phyloP scores from a whole-genome alignment of 805 yeast genomes.

The Starmerella stigmatis region DNA sequence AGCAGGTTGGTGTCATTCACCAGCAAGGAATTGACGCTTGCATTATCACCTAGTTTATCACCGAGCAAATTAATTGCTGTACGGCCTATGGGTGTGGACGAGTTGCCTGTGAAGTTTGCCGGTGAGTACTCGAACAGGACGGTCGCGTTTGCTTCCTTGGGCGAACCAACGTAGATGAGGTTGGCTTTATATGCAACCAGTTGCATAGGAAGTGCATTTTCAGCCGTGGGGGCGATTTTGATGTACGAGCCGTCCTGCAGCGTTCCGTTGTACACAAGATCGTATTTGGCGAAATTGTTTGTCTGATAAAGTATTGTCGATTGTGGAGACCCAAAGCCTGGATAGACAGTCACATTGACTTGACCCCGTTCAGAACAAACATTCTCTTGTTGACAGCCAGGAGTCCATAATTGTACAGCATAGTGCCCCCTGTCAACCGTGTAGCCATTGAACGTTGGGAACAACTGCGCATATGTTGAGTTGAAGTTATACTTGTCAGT shows the following conservation, averaged over 20 bases:
- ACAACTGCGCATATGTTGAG: conserved; percentile 40
- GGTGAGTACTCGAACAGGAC: conserved; percentile 65
- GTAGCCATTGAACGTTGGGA: conserved; percentile 44
- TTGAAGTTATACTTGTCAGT: conserved; percentile 28
- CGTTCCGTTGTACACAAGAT: conserved; percentile 61
- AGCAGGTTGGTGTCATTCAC: conserved; percentile 30
- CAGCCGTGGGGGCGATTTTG: conserved; percentile 19
- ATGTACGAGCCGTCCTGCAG: conserved; percentile 40
- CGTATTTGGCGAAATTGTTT: conserved; percentile 71
- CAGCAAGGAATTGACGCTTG: conserved; percentile 33
- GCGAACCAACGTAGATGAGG: conserved; percentile 33
- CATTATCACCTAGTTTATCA: conserved; percentile 32
- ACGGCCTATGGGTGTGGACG: conserved; percentile 36
- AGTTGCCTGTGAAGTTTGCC: conserved; percentile 45
- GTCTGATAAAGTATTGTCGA: conserved; percentile 61
- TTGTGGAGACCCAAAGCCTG: conserved; percentile 36
- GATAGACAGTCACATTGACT: conserved; percentile 61
- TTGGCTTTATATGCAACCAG: conserved; percentile 64
- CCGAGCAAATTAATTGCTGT: conserved; percentile 37
- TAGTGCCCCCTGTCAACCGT: conserved; percentile 59
- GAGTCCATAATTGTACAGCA: conserved; percentile 64
- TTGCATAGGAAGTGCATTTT: conserved; percentile 33
- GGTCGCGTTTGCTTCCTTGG: conserved; percentile 32
- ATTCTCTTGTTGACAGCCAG: conserved; percentile 65
- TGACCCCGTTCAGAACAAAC: conserved; percentile 64